phyloP scores from a whole-genome alignment of 1,284 basidiomycete genomes.

The Papiliotrema fonsecae region DNA sequence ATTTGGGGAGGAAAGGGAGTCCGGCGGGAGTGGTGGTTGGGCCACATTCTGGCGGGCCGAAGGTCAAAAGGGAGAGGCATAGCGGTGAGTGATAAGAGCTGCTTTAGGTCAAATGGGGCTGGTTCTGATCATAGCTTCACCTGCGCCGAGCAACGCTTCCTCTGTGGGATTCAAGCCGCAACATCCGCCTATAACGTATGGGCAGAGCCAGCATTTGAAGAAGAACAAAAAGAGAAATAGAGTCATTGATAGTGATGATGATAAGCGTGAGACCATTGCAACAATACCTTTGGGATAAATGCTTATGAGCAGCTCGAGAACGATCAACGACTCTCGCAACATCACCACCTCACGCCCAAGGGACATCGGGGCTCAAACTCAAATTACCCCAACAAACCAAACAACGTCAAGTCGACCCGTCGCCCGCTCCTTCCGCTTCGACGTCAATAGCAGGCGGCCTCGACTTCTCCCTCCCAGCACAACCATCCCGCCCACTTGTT shows the following conservation, averaged over 20 bases:
- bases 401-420: slow-evolving; percentile 35
- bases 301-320: slow-evolving; percentile 35
- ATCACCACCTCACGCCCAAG: slow-evolving; percentile 17
- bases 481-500: slow-evolving; percentile 52
- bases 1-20: slow-evolving; percentile 15
- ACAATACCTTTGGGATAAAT: neutral
- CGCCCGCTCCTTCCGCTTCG: slow-evolving; percentile 47
- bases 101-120: slow-evolving; percentile 1
- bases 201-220: slow-evolving; percentile 55
- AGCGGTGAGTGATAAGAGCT: slow-evolving; percentile 20
- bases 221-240: slow-evolving; percentile 83
- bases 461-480: slow-evolving; percentile 39
- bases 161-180: slow-evolving; percentile 26
- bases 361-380: slow-evolving; percentile 40
- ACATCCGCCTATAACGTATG: slow-evolving; percentile 27
- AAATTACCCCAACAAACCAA: slow-evolving; percentile 21
- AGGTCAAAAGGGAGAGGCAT: slow-evolving; percentile 37
- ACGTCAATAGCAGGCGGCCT: slow-evolving; percentile 30
- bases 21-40: slow-evolving; percentile 18
- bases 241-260: slow-evolving; percentile 63
- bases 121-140: slow-evolving; percentile 20
- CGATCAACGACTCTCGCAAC: slow-evolving; percentile 55
- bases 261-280: slow-evolving; percentile 54
- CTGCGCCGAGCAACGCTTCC: slow-evolving; percentile 40
- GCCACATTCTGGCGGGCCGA: too few relatives aligned